Conservation (phyloP, 306 rosid genomes). For the Cicer yamashitae region DNA sequence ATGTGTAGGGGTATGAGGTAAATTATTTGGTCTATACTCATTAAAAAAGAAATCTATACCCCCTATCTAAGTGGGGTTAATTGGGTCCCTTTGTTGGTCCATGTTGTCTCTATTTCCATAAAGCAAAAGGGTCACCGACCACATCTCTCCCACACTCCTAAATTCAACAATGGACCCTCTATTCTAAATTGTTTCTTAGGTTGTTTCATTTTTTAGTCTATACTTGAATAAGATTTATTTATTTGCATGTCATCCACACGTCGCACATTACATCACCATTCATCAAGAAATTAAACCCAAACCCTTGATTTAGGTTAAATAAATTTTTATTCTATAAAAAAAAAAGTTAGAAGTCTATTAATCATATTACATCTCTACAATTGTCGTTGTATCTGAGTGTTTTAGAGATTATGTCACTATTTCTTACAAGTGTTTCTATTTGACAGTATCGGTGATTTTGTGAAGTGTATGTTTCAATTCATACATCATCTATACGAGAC, state of each 20-base stretch:
- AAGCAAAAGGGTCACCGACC: slow-evolving; percentile 59
- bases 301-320: no score
- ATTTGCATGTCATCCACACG: slow-evolving; percentile 47
- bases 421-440: no score
- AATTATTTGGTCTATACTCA: neutral
- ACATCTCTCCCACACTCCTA: slow-evolving; percentile 13
- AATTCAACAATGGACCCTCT: slow-evolving; percentile 55
- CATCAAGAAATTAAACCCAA: neutral
- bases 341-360: no score
- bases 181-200: slow-evolving; percentile 48
- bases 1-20: no score
- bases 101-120: slow-evolving; percentile 44
- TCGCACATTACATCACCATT: slow-evolving; percentile 49
- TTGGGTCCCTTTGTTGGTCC: slow-evolving; percentile 61
- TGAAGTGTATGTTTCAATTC: no score
- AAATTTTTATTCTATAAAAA: no score
- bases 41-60: slow-evolving; percentile 35
- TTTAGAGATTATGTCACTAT: no score
- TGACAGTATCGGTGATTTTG: no score
- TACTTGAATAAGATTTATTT: neutral
- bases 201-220: neutral
- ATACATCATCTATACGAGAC: no score
- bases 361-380: no score
- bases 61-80: neutral
- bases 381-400: no score